These are phyloP conservation scores for Tolypocladium album DNA, from an alignment of 2,329 filamentous ascomycete species.

Conservation along the genomic window DNA sequence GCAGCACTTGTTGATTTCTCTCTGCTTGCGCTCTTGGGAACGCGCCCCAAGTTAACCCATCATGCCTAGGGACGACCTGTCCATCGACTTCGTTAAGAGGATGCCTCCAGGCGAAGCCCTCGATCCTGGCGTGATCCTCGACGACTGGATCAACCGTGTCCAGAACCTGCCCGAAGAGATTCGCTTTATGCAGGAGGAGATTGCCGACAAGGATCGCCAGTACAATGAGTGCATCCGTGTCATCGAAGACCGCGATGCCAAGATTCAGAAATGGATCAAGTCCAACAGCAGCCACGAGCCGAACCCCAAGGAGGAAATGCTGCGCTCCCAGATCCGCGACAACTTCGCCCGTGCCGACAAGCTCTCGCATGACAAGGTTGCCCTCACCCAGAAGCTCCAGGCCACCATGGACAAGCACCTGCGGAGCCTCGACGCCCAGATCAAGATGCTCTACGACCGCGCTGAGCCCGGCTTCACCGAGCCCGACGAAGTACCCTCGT, in stretches of 20 bases:
- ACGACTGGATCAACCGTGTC: constrained; percentile 66
- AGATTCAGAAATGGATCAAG: constrained; percentile 75
- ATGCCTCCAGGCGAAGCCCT: constrained; percentile 52
- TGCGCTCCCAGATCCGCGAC: constrained; percentile 55
- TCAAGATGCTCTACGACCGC: constrained; percentile 51
- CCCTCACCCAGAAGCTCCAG: constrained; percentile 54
- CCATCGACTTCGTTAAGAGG: constrained; percentile 58
- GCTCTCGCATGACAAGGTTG: constrained; percentile 65
- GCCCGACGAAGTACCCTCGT: constrained; percentile 51
- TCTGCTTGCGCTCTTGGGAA: constrained; percentile 7
- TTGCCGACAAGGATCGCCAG: constrained; percentile 65
- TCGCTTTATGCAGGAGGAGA: constrained; percentile 74
- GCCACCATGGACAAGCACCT: constrained; percentile 51
- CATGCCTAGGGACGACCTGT: constrained; percentile 65
- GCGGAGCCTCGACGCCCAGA: constrained; percentile 50
- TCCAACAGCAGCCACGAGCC: constrained; percentile 60
- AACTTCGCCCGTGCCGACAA: constrained; percentile 59
- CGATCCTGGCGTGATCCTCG: constrained; percentile 59
- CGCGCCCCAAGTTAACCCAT: constrained; percentile 39
- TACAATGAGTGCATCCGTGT: constrained; percentile 58
- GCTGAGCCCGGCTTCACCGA: constrained; percentile 51
- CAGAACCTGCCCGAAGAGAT: constrained; percentile 76
- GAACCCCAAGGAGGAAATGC: constrained; percentile 65
- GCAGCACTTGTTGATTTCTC: constrained; percentile 6
- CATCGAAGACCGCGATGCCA: constrained; percentile 61